These are phyloP conservation scores for Sporothrix mexicana DNA, from an alignment of 2,329 filamentous ascomycete species.

Conservation along the genomic window DNA sequence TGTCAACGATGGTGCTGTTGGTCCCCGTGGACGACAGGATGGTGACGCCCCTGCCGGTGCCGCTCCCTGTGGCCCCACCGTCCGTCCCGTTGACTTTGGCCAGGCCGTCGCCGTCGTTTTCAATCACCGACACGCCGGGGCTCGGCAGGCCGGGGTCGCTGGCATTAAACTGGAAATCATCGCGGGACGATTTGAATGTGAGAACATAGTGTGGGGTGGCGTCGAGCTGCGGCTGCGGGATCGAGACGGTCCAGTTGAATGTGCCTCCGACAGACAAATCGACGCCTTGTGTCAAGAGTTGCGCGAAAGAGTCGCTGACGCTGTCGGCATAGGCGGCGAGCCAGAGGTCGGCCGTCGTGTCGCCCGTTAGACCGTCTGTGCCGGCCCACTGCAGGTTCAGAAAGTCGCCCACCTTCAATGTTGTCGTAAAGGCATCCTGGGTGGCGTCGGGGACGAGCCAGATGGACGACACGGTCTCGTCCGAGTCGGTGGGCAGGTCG, in stretches of 20 bases:
- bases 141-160: constrained; percentile 25
- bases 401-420: constrained; percentile 14
- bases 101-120: background rate
- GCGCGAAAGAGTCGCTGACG: constrained; percentile 21
- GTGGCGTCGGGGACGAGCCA: constrained; percentile 20
- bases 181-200: constrained; percentile 15
- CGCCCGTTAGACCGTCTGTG: background rate
- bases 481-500: background rate
- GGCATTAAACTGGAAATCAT: constrained; percentile 24
- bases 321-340: constrained; percentile 20
- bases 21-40: background rate
- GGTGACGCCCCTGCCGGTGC: no score
- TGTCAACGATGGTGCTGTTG: background rate
- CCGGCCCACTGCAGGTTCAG: constrained; percentile 21
- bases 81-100: background rate
- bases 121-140: constrained; percentile 16
- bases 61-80: no score
- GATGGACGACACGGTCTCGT: constrained; percentile 15
- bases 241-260: constrained; percentile 32
- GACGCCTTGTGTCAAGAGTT: constrained; percentile 15
- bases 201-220: constrained; percentile 28
- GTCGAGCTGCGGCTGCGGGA: constrained; percentile 28
- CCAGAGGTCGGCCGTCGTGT: constrained; percentile 25
- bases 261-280: constrained; percentile 18
- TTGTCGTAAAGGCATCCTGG: background rate